Base-by-base conservation (phyloP, 805 yeast species). In the Vanderwaltozyma tropicalis region DNA sequence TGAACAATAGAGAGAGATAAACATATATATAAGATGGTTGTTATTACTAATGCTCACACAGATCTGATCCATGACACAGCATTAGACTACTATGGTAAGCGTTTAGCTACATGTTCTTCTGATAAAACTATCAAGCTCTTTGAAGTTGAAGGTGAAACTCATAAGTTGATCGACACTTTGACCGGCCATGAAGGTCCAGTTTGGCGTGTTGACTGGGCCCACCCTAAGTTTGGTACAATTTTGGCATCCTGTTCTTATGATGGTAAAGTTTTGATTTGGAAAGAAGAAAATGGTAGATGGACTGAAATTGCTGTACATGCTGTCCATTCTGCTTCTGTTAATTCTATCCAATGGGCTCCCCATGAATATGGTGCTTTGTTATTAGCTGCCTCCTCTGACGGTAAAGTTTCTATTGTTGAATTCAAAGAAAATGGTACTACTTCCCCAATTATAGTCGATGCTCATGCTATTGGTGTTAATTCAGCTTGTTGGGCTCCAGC, bases 201-300 rank as follows among this genome's bases (percentile, higher is more conserved):
- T 34, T 92, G 98, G 98, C 95, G 89, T 64, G 94, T 87, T 16
- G 76, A 85, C 38, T 92, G 98, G 98, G 97, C 97, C 3, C 98
- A 92, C 59, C 98, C 98, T 24, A 89, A 89, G 61, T 92, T 89
- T 56, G 98, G 98, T 28, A 80, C 86, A 12, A 85, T 89, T 45
- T 69, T 92, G 46, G 98, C 98, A 1, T 81, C 95, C 19, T 85
- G 95, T 50, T 86, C 96, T 1, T 92, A 86, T 56, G 96, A 92
- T 57, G 98, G 98, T 38, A 82, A 82, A 53, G 96, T 85, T 14
- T 66, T 88, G 43, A 78, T 92, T 52, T 92, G 98, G 98, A 81
- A 85, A 55, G 96, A 89, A 62, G 95, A 86, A 50, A 78, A 81
- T 36, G 86, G 82, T 33, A 75, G 72, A 50, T 92, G 97, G 97